Percentiles rank a stretch among this genome's conserved stretches.
Evolutionary conservation across 2,329 filamentous ascomycete species (phyloP).

Genomic region (Sclerotiophoma versabilis): DNA sequence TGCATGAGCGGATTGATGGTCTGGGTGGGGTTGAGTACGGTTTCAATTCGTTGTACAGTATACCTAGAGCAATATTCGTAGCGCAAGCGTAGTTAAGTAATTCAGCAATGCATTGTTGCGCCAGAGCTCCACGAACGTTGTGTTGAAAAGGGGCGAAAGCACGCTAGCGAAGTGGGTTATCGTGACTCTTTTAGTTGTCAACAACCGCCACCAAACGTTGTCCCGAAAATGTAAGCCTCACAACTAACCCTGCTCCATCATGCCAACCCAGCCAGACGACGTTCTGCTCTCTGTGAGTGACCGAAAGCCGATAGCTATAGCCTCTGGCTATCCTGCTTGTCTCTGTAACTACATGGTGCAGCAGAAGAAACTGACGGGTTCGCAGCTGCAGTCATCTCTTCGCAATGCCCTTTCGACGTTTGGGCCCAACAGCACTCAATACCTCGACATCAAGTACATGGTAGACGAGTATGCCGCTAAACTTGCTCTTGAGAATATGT

Average conservation of each 20-base stretch:
- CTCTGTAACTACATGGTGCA: too few relatives aligned
- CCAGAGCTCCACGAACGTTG: too few relatives aligned
- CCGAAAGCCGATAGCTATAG: too few relatives aligned
- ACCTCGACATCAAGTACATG: conserved; percentile 39
- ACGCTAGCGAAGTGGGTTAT: conserved; percentile 1
- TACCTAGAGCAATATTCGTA: conserved; percentile 5
- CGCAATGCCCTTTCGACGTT: conserved; percentile 46
- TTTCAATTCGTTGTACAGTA: conserved; percentile 8
- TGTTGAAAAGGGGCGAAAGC: too few relatives aligned
- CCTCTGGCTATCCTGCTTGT: too few relatives aligned
- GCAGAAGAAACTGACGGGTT: too few relatives aligned
- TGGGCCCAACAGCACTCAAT: conserved; percentile 40
- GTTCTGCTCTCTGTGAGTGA: conserved; percentile 38
- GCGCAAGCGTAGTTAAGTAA: conserved; percentile 3
- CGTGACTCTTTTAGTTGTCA: not conserved
- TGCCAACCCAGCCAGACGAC: conserved; percentile 35
- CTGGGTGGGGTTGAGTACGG: not conserved
- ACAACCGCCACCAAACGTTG: not conserved
- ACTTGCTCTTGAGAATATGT: conserved; percentile 25
- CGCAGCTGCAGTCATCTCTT: conserved; percentile 44
- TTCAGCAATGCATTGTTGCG: not conserved
- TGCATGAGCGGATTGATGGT: conserved; percentile 3
- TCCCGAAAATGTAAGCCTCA: not conserved
- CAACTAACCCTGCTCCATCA: conserved; percentile 1
- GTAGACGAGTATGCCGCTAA: conserved; percentile 42